These are phyloP conservation scores for Pichia sp. DNA, from an alignment of 1,139 yeast genomes.

Conservation along the genomic window DNA sequence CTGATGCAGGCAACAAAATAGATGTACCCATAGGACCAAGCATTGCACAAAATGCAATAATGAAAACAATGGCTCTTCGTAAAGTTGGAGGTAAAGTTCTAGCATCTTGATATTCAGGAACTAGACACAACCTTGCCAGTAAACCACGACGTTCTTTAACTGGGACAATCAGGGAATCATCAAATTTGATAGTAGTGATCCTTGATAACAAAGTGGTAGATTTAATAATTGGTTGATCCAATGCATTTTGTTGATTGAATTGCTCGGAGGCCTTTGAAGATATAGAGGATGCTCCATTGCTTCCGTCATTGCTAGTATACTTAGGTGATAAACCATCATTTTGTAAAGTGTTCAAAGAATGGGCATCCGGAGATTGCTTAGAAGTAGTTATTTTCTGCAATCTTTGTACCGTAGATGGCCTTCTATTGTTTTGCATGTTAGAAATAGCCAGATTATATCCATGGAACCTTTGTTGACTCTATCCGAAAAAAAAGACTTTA, in stretches of 20 bases:
- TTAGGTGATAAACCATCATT: no score
- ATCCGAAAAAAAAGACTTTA: neutral
- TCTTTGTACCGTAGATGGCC: slow-evolving; percentile 8
- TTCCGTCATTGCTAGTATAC: neutral
- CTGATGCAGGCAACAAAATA: slow-evolving; percentile 73
- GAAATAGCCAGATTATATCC: no score
- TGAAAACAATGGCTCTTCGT: slow-evolving; percentile 52
- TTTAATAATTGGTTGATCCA: slow-evolving; percentile 2
- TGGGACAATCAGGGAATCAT: slow-evolving; percentile 34
- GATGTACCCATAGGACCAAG: slow-evolving; percentile 94
- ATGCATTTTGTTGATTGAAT: neutral
- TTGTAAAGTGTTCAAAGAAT: slow-evolving; percentile 3
- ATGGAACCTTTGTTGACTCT: neutral
- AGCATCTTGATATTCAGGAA: slow-evolving; percentile 74
- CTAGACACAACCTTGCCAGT: slow-evolving; percentile 43
- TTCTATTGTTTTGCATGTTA: slow-evolving; percentile 6
- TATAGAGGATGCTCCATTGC: neutral
- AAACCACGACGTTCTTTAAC: slow-evolving; percentile 47
- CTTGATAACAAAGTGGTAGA: slow-evolving; percentile 14
- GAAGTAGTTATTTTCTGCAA: slow-evolving; percentile 7
- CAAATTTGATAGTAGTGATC: slow-evolving; percentile 23
- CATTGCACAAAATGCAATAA: slow-evolving; percentile 69
- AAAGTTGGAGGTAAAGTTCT: slow-evolving; percentile 47
- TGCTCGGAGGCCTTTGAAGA: neutral
- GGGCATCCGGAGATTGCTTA: slow-evolving; percentile 5